Conservation (phyloP, 257 asterid genomes). For the Thymus mandschuricus region DNA sequence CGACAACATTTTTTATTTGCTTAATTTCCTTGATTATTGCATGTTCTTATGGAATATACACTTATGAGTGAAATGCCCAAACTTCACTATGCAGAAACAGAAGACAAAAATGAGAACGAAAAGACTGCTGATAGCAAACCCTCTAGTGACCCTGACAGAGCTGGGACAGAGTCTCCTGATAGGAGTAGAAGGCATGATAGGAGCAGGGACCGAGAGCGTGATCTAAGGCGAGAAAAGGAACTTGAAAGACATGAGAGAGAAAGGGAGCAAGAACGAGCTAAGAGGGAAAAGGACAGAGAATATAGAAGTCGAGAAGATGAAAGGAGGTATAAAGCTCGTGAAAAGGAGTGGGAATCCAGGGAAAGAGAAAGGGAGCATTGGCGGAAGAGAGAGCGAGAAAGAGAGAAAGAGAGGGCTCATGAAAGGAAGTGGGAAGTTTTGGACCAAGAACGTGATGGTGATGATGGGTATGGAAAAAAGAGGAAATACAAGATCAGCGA, state of each 20-base stretch:
- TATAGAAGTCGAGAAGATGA: slow-evolving; percentile 94
- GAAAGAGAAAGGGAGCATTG: slow-evolving; percentile 90
- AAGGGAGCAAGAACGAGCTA: slow-evolving; percentile 91
- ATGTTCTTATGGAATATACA: not conserved
- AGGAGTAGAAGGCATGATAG: slow-evolving; percentile 74
- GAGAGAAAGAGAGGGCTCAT: slow-evolving; percentile 87
- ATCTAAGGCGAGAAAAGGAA: slow-evolving; percentile 77
- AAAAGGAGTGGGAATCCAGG: slow-evolving; percentile 98
- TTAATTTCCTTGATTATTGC: not conserved
- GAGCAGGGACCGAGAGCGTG: slow-evolving; percentile 84
- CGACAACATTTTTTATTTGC: not conserved
- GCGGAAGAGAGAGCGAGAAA: slow-evolving; percentile 90
- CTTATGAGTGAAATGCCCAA: slow-evolving; percentile 31
- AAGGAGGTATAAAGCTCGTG: slow-evolving; percentile 85
- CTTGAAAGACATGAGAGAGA: slow-evolving; percentile 93
- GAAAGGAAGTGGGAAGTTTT: slow-evolving; percentile 81
- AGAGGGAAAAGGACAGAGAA: slow-evolving; percentile 95
- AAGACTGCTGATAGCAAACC: slow-evolving; percentile 71
- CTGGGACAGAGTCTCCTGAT: slow-evolving; percentile 82
- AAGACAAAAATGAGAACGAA: slow-evolving; percentile 73
- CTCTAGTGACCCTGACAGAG: slow-evolving; percentile 65
- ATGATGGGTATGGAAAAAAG: slow-evolving; percentile 79
- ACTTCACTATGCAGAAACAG: slow-evolving; percentile 50
- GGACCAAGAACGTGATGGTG: slow-evolving; percentile 85
- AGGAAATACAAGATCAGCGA: slow-evolving; percentile 82